Base-by-base conservation (phyloP, 176 grass and related monocot genomes). In the Oryza meyeriana region DNA sequence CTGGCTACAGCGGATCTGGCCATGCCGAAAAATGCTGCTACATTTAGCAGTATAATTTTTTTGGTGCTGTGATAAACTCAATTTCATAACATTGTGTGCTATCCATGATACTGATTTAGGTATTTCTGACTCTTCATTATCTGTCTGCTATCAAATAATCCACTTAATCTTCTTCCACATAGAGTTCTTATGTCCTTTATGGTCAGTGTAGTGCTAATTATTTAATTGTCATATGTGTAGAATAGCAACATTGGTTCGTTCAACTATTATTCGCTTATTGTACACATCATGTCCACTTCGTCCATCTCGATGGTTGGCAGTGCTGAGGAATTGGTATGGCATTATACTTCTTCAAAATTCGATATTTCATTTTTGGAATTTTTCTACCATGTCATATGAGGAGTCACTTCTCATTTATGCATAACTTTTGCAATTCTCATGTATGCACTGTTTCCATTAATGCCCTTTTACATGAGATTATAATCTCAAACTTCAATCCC, bases 211-310 rank as follows among this genome's bases (percentile, higher is more conserved):
- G 16, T 61, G 42, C n/a, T 80, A 69, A 84, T 65, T 69, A 38
- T 62, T 63, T 20, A 32, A 62, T 66, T 81, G 89, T 55, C 18
- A 44, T 81, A 36, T 78, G 22, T 87, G 73, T 45, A 98, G 95
- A 94, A 93, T 95, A 89, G 88, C 80, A 52, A 88, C 84, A 85
- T 72, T 95, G 86, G 90, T 98, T 90, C 93, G 92, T 81, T 40
- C 95, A 65, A 98, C 95, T 81, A 98, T 98, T 86, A 90, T 87
- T 81, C 90, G 83, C 41, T 92, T 94, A 86, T 79, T 98, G 75
- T 93, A 94, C 81, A 87, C 90, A 84, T 98, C 92, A 62, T 95
- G 92, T 78, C 88, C 91, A 38, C 81, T 85, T 62, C 87, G 65
- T 76, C 92, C 95, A 89, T 98, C 92, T 65, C 91, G 90, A 61